These are phyloP conservation scores for Mortierella sp. DNA, from an alignment of 371 early-diverging fungal genomes.

Conservation along the genomic window DNA sequence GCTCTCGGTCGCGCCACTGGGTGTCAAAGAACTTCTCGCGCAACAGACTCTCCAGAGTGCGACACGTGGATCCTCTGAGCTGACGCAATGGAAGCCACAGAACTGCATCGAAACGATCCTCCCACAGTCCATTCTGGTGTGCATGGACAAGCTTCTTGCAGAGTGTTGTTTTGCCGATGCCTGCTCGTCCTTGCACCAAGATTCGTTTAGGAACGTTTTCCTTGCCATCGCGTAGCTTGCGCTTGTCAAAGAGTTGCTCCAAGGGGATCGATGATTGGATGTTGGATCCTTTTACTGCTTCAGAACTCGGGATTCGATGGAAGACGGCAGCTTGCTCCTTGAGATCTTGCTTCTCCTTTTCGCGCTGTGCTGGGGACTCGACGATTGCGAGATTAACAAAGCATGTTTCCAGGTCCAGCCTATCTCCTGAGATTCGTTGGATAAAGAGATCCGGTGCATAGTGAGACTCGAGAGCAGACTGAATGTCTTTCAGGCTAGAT, in stretches of 20 bases:
- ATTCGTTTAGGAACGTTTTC: constrained; percentile 18
- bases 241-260: constrained; percentile 27
- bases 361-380: constrained; percentile 14
- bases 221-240: constrained; percentile 17
- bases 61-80: constrained; percentile 6
- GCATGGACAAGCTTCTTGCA: constrained; percentile 26
- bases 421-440: constrained; percentile 20
- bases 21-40: constrained; percentile 1
- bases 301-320: constrained; percentile 18
- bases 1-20: not conserved
- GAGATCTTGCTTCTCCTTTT: constrained; percentile 12
- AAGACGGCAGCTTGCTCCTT: constrained; percentile 23
- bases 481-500: not conserved
- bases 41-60: constrained; percentile 16
- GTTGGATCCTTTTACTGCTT: constrained; percentile 9
- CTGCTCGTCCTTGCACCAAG: constrained; percentile 30
- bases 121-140: constrained; percentile 22
- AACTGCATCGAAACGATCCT: constrained; percentile 18
- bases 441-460: constrained; percentile 9
- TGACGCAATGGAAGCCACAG: constrained; percentile 33
- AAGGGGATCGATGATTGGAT: constrained; percentile 15
- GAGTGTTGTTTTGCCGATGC: constrained; percentile 28
- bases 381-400: constrained; percentile 27
- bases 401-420: constrained; percentile 18
- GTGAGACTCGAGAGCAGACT: constrained; percentile 13